Conservation (phyloP, 305 asterid species). For the Withania somnifera region DNA sequence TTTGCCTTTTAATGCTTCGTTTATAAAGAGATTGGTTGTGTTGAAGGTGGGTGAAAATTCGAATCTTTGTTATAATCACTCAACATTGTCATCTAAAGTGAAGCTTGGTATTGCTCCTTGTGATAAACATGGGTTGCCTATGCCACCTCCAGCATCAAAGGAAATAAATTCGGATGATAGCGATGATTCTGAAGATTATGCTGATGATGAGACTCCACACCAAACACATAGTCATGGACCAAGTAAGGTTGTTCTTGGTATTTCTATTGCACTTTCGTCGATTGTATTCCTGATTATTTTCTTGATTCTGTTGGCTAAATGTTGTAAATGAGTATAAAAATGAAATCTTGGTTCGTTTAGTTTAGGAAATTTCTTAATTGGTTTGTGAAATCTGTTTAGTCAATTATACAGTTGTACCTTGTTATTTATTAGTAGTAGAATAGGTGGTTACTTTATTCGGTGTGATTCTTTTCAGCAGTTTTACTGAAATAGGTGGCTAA, state of each 20-base stretch:
- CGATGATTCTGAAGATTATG: slow-evolving; percentile 23
- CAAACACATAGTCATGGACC: slow-evolving; percentile 54
- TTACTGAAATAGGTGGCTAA: neutral
- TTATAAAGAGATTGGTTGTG: slow-evolving; percentile 44
- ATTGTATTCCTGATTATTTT: slow-evolving; percentile 75
- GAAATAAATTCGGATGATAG: slow-evolving; percentile 4
- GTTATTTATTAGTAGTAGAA: neutral
- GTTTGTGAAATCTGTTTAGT: neutral
- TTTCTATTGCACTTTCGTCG: slow-evolving; percentile 76
- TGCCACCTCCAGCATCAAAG: slow-evolving; percentile 73
- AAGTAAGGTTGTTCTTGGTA: slow-evolving; percentile 87
- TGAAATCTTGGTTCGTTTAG: neutral
- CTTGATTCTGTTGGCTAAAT: slow-evolving; percentile 67
- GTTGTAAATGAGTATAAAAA: slow-evolving; percentile 53
- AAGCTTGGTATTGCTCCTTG: slow-evolving; percentile 90
- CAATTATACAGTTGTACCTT: neutral
- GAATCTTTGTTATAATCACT: slow-evolving; percentile 61
- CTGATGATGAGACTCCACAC: slow-evolving; percentile 24
- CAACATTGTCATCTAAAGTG: slow-evolving; percentile 35
- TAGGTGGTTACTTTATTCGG: neutral
- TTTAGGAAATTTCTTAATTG: slow-evolving; percentile 2
- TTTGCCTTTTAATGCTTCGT: slow-evolving; percentile 71
- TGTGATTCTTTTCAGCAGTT: too few relatives aligned
- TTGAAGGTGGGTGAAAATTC: slow-evolving; percentile 64
- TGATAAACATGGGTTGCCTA: slow-evolving; percentile 70